Base-by-base conservation (phyloP, 495 filamentous ascomycete species). In the Geoglossum glabrum region DNA sequence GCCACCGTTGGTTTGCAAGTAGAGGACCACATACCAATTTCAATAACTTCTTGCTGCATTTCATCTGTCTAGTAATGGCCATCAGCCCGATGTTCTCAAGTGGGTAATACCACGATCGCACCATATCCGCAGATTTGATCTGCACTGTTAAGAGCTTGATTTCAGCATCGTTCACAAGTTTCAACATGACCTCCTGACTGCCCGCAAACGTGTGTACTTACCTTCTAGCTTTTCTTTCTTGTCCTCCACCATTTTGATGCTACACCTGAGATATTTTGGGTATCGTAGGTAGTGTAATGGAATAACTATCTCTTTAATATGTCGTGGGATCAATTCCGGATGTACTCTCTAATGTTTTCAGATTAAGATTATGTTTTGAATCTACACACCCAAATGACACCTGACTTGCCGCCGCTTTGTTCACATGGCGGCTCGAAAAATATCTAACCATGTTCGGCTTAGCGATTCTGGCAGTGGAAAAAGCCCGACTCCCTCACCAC, bases 101-200 rank as follows among this genome's bases (percentile, higher is more conserved):
- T 61, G 31, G 43, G 51, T 47, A 11, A 19, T 23, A 34, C 23
- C 31, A 13, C 33, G n/a, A 23, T 40, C 55, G 47, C 79, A 97
- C 92, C 92, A 98, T 98, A 64, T 98, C 92, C 54, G 86, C 90
- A 56, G 89, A 94, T 75, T 97, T 97, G 68, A 98, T 81, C 69
- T 92, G 86, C 57, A 85, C 92, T 98, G 66, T 57, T 66, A 23
- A 56, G 21, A 36, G 51, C 46, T 40, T 30, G 46, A 13, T n/a
- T 56, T 50, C 19, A 25, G 26, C 17, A 43, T 50, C 47, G 61
- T 21, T 26, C 61, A 33, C 54, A 30, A 55, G 52, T 25, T 28
- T 43, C 21, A n/a, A 19, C 3, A 45, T 57, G 21, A 36, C 21
- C 38, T 15, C 54, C 23, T 33, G 40, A 49, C 34, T 19, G 61